Evolutionary conservation across 2,329 filamentous ascomycete species (phyloP).

Genomic region (Paecilomyces niveus): DNA sequence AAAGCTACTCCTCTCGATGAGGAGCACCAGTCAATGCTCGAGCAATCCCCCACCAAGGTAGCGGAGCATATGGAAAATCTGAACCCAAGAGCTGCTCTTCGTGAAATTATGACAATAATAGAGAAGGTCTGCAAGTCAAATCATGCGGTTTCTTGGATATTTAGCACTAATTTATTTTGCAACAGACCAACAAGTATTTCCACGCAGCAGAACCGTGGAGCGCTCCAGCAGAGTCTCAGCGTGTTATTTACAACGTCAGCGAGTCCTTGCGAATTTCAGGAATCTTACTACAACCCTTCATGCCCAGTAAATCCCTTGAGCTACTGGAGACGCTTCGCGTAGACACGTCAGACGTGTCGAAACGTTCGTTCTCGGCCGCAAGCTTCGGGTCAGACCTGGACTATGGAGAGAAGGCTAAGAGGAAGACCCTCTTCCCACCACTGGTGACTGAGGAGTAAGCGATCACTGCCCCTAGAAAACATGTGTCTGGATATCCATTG

Average conservation of each 20-base stretch:
- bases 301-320: conserved; percentile 67
- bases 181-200: conserved; percentile 61
- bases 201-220: conserved; percentile 63
- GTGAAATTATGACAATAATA: conserved; percentile 56
- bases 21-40: conserved; percentile 35
- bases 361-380: conserved; percentile 59
- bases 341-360: conserved; percentile 36
- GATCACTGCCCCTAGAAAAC: neutral
- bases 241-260: conserved; percentile 61
- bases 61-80: conserved; percentile 55
- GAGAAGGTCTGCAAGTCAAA: conserved; percentile 44
- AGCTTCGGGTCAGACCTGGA: conserved; percentile 55
- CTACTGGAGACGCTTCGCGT: conserved; percentile 77
- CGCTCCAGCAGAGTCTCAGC: conserved; percentile 42
- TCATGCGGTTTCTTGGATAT: neutral
- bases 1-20: conserved; percentile 21
- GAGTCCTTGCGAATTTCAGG: conserved; percentile 73
- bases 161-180: neutral
- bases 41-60: conserved; percentile 35
- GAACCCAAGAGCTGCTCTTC: conserved; percentile 59
- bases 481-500: neutral
- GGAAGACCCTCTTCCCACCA: conserved; percentile 48
- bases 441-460: conserved; percentile 31
- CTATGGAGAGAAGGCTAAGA: conserved; percentile 55
- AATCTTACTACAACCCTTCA: conserved; percentile 85